phyloP scores from a whole-genome alignment of 345 rosid species.

The Salix caprea region DNA sequence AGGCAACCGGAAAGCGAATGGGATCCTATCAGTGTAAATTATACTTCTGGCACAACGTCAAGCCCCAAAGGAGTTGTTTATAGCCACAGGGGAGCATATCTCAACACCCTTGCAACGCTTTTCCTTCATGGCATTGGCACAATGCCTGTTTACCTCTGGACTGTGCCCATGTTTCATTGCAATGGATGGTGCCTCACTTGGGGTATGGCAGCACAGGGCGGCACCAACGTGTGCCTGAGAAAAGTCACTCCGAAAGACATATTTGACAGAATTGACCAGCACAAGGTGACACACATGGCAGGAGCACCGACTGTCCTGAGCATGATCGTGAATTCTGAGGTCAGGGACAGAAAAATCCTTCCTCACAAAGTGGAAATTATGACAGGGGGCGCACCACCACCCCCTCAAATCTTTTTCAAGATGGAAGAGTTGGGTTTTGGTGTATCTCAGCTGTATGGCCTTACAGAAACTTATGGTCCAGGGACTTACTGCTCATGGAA shows the following conservation, averaged over 20 bases:
- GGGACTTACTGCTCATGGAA: constrained; percentile 61
- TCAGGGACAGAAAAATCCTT: constrained; percentile 33
- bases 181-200: constrained; percentile 87
- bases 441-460: constrained; percentile 68
- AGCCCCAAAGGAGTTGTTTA: constrained; percentile 84
- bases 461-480: constrained; percentile 76
- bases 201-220: constrained; percentile 90
- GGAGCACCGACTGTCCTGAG: constrained; percentile 80
- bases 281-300: constrained; percentile 75
- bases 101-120: constrained; percentile 58
- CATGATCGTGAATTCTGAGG: constrained; percentile 63
- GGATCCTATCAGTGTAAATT: constrained; percentile 80
- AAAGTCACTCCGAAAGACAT: constrained; percentile 52
- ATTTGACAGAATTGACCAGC: constrained; percentile 46
- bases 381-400: constrained; percentile 75
- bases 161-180: constrained; percentile 93
- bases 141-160: constrained; percentile 70
- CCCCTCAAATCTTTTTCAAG: constrained; percentile 43
- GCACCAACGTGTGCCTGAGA: constrained; percentile 66
- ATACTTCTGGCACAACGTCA: constrained; percentile 87
- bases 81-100: constrained; percentile 83
- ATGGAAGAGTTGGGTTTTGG: constrained; percentile 67
- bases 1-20: constrained; percentile 52
- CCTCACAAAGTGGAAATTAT: constrained; percentile 48
- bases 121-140: constrained; percentile 50